phyloP scores from a whole-genome alignment of 164 flowering plant species.

The Vitis labrusca region DNA sequence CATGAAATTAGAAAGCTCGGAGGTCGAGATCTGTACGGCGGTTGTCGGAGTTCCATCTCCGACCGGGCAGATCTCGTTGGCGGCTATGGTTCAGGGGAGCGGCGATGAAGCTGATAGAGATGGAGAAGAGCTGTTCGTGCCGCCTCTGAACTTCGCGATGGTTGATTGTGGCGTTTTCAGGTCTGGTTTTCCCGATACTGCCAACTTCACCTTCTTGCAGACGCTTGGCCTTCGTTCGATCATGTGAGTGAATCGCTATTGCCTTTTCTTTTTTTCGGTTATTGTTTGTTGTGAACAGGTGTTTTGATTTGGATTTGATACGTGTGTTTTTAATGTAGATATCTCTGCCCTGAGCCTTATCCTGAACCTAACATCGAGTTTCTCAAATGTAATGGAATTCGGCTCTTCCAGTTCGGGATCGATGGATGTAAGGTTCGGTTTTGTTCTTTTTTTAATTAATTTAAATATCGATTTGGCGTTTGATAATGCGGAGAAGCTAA shows the following conservation, averaged over 20 bases:
- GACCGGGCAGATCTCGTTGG: background rate
- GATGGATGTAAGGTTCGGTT: constrained; percentile 43
- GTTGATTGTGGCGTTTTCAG: constrained; percentile 49
- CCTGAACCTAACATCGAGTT: constrained; percentile 41
- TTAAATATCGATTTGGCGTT: no score
- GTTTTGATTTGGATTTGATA: constrained; percentile 1
- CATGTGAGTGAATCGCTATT: constrained; percentile 25
- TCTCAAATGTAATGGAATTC: constrained; percentile 34
- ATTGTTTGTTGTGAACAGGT: background rate
- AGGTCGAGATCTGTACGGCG: background rate
- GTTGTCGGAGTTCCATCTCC: background rate
- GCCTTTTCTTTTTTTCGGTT: background rate
- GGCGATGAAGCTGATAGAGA: constrained; percentile 15
- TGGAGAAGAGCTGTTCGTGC: constrained; percentile 25
- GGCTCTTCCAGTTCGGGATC: constrained; percentile 48
- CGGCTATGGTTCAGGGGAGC: background rate
- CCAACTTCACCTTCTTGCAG: constrained; percentile 46
- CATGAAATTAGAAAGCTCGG: constrained; percentile 8
- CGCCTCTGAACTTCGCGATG: constrained; percentile 48
- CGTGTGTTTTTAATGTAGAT: constrained; percentile 22
- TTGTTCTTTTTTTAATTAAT: background rate
- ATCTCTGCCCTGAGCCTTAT: constrained; percentile 50
- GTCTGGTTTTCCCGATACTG: constrained; percentile 51
- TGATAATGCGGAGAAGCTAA: no score
- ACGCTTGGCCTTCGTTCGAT: constrained; percentile 45